Percentiles rank a stretch among this genome's conserved stretches.
Conservation (phyloP, 2,329 filamentous ascomycete species). For the Knoxdaviesia proteae region DNA sequence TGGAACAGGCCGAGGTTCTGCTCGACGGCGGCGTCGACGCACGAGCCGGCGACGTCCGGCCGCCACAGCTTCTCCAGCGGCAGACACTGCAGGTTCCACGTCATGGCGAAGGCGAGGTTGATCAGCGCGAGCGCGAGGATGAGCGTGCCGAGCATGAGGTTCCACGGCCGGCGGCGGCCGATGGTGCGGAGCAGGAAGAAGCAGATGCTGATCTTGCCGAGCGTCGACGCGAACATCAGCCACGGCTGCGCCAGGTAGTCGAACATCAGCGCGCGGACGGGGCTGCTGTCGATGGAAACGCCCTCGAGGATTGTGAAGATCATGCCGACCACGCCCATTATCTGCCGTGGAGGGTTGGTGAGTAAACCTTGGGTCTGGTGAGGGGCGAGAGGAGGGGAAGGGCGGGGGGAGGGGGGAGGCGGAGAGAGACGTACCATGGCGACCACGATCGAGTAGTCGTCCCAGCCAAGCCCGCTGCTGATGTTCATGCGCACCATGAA, state of each 20-base stretch:
- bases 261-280: slow-evolving; percentile 12
- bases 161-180: slow-evolving; percentile 11
- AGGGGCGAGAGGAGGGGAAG: too few species aligned
- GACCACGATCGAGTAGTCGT: slow-evolving; percentile 14
- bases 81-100: slow-evolving; percentile 15
- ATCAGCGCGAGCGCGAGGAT: slow-evolving; percentile 13
- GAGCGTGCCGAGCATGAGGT: slow-evolving; percentile 11
- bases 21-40: slow-evolving; percentile 13
- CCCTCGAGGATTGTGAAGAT: slow-evolving; percentile 15
- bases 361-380: neutral
- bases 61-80: slow-evolving; percentile 18
- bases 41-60: slow-evolving; percentile 10
- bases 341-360: slow-evolving; percentile 6
- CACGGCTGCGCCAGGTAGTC: slow-evolving; percentile 16
- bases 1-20: slow-evolving; percentile 15
- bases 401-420: neutral
- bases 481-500: slow-evolving; percentile 11
- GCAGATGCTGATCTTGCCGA: slow-evolving; percentile 17
- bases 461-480: slow-evolving; percentile 10
- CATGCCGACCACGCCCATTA: slow-evolving; percentile 14
- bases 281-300: slow-evolving; percentile 7
- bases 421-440: slow-evolving; percentile 10
- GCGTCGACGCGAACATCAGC: slow-evolving; percentile 14
- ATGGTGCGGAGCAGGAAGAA: slow-evolving; percentile 14
- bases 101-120: slow-evolving; percentile 13